Conservation (phyloP, 2,329 filamentous ascomycete species). For the Fusarium robinianum region DNA sequence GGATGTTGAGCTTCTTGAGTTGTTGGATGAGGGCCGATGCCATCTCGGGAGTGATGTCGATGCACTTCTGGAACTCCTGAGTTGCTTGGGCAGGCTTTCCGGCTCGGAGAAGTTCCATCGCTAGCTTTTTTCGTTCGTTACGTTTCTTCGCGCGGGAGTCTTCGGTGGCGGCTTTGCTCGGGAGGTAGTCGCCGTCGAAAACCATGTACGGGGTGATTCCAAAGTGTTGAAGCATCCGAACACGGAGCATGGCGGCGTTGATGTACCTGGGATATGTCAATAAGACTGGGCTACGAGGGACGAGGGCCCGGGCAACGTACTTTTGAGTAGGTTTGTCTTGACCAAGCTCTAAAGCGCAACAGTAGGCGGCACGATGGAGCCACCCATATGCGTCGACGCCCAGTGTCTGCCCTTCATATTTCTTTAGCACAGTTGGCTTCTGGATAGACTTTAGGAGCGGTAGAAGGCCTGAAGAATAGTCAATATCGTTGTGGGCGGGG, state of each 20-base stretch:
- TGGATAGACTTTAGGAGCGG: slow-evolving; percentile 96
- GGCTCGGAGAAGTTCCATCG: slow-evolving; percentile 77
- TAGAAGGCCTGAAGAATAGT: slow-evolving; percentile 68
- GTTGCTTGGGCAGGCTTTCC: slow-evolving; percentile 82
- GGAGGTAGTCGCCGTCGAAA: slow-evolving; percentile 93
- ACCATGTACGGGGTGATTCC: slow-evolving; percentile 93
- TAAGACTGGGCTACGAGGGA: background rate
- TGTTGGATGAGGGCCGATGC: slow-evolving; percentile 89
- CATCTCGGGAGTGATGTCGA: slow-evolving; percentile 97
- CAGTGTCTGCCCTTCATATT: slow-evolving; percentile 83
- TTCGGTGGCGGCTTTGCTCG: slow-evolving; percentile 90
- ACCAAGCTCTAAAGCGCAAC: slow-evolving; percentile 89
- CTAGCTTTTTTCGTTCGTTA: slow-evolving; percentile 74
- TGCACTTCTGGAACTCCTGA: slow-evolving; percentile 87
- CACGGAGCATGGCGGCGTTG: slow-evolving; percentile 85
- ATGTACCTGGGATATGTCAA: slow-evolving; percentile 66
- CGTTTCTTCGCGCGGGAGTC: slow-evolving; percentile 73
- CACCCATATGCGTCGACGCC: slow-evolving; percentile 98
- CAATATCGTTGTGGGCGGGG: slow-evolving; percentile 13
- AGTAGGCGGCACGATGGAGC: slow-evolving; percentile 90
- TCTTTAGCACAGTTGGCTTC: slow-evolving; percentile 82
- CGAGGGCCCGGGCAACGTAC: slow-evolving; percentile 52
- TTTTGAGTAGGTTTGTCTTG: slow-evolving; percentile 85
- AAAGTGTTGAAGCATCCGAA: slow-evolving; percentile 92
- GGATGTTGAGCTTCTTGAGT: slow-evolving; percentile 76